Base-by-base conservation (phyloP, 2,329 filamentous ascomycete genomes). In the Pyrenophora tritici-repentis region DNA sequence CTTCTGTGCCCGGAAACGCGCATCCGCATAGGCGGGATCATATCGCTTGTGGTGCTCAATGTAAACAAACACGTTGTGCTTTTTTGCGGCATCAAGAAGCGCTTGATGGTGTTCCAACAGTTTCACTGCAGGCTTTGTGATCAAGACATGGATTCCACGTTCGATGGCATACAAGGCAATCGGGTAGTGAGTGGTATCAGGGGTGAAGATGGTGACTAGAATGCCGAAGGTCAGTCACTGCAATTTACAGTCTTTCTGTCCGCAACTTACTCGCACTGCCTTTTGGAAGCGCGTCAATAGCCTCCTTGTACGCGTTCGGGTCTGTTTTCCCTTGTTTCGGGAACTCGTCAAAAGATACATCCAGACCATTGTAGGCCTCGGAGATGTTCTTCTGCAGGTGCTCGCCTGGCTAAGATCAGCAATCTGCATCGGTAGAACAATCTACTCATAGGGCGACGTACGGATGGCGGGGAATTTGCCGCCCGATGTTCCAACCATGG, bases 21-120 rank as follows among this genome's bases (percentile, higher is more conserved):
- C 93, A 73, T 97, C 92, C 12, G 90, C 85, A 78, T 97, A 97
- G 17, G 91, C 91, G 2, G 92, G 92, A 73, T 97, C 92, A 77
- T 87, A 97, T 50, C 93, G 90, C 81, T 97, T 97, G 83, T 97
- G 92, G 78, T 97, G 92, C 81, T 97, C 92, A 65, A 97, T 82
- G 78, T 90, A 96, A 59, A 96, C 91, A 72, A 92, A 93, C 51
- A 97, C 91, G 59, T 86, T 86, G 73, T 89, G 79, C 70, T 89
- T 86, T 58, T 82, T 81, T 5, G 90, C 86, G 18, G 86, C 89
- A 42, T 83, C 83, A 48, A 96, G 80, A 13, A 97, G 85, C 29
- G 85, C 77, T 58, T 89, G 83, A 76, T 97, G 92, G 74, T 96
- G 85, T 36, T 82, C 81, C 3, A 97, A 85, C 4, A 85, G 83